Evolutionary conservation across 2,329 filamentous ascomycete genomes (phyloP), one percentile per base, ranked within the genome.

Genomic region (Lasiodiplodia sp.): DNA sequence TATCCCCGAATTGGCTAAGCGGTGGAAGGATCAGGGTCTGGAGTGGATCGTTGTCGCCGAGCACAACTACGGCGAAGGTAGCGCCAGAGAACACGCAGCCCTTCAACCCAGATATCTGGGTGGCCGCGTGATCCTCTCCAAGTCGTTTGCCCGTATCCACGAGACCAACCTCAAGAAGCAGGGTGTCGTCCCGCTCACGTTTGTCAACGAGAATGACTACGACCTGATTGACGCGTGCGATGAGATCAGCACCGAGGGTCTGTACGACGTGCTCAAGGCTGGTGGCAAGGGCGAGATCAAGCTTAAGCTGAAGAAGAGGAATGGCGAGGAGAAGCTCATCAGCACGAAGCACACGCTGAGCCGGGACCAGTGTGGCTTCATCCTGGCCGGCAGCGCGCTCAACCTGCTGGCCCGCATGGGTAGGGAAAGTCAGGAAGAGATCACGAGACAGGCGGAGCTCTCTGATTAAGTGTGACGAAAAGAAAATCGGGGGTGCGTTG

Each of bases 151-250:
- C 0, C 90, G 94, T 66, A 97, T 97, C 78, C 94, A 97, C 83
- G 94, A 97, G 86, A 97, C 94, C 37, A 97, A 97, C 80, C 84
- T 97, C 73, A 97, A 97, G 89, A 97, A 97, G 84, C 96, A 99
- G 83, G 96, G 96, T 71, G 92, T 99, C 40, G 93, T 99, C 55
- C 96, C 96, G 2, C 85, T 99, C 75, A 97, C 93, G 0, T 97
- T 99, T 77, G 92, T 85, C 56, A 86, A 97, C 79, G 94, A 96
- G 82, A 86, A 87, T 23, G 96, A 98, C 80, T 98, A 97, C 78
- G 92, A 96, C 76, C 83, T 85, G 71, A 92, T 99, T 71, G 85
- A 87, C 65, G 94, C 94, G 0, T 92, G 94, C 71, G 96, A 99
- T 78, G 85, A 90, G 74, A 92, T 98, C 28, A 84, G 85, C 70